phyloP scores from a whole-genome alignment of 1,139 yeast genomes.

The Suhomyces choctaworum region DNA sequence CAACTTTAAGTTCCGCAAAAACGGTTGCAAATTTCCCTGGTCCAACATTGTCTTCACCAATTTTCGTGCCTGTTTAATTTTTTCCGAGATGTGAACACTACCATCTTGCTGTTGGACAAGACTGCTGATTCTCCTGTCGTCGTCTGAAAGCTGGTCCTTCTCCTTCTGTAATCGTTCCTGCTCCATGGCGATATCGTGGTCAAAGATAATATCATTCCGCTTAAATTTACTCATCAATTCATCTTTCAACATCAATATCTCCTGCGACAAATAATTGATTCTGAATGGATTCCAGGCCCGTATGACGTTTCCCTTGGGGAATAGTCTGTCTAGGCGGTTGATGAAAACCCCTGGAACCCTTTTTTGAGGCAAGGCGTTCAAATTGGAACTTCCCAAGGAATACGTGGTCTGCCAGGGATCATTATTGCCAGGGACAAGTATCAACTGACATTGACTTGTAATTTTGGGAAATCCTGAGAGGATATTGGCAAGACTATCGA shows the following conservation, averaged over 20 bases:
- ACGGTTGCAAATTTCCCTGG: slow-evolving; percentile 88
- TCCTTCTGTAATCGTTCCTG: slow-evolving; percentile 22
- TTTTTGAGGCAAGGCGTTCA: slow-evolving; percentile 67
- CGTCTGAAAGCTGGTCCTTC: slow-evolving; percentile 17
- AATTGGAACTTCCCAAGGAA: slow-evolving; percentile 61
- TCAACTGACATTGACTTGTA: slow-evolving; percentile 42
- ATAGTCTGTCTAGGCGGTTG: slow-evolving; percentile 61
- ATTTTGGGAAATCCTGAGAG: slow-evolving; percentile 37
- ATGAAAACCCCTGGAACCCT: slow-evolving; percentile 72
- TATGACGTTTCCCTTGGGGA: slow-evolving; percentile 55
- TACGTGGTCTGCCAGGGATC: slow-evolving; percentile 90
- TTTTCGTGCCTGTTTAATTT: slow-evolving; percentile 65
- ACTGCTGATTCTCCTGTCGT: slow-evolving; percentile 14
- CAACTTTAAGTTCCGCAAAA: slow-evolving; percentile 59
- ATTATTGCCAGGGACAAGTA: slow-evolving; percentile 82
- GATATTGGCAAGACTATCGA: slow-evolving; percentile 70
- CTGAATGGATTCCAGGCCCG: slow-evolving; percentile 78
- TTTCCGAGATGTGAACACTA: slow-evolving; percentile 15
- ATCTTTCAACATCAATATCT: slow-evolving; percentile 72
- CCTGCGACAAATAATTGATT: slow-evolving; percentile 78
- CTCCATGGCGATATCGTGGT: slow-evolving; percentile 40
- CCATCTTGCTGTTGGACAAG: slow-evolving; percentile 17
- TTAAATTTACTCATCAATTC: slow-evolving; percentile 69
- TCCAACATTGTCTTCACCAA: slow-evolving; percentile 78
- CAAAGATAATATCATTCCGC: slow-evolving; percentile 63